Conservation (phyloP, 2,329 filamentous ascomycete genomes). For the Conoideocrella luteorostrata region DNA sequence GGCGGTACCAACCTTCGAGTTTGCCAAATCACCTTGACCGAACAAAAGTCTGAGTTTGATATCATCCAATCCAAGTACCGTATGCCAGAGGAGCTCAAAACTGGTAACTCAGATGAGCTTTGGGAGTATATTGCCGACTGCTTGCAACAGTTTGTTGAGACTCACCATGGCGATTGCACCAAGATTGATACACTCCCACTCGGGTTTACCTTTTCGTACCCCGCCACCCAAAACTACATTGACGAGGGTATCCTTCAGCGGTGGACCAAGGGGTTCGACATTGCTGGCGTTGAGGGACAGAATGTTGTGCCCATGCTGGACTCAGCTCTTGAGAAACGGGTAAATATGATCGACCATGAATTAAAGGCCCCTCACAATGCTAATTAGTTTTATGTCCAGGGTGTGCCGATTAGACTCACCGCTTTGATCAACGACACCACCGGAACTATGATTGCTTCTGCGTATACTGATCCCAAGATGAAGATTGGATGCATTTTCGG, state of each 20-base stretch:
- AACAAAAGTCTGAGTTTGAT: constrained; percentile 84
- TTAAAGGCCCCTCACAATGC: no score
- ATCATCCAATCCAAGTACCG: constrained; percentile 95
- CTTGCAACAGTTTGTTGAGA: constrained; percentile 81
- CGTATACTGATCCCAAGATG: constrained; percentile 91
- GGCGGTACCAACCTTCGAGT: constrained; percentile 93
- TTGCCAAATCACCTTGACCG: constrained; percentile 83
- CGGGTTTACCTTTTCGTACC: constrained; percentile 95
- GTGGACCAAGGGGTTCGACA: constrained; percentile 98
- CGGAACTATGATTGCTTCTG: constrained; percentile 90
- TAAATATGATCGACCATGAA: constrained; percentile 16
- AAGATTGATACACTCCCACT: constrained; percentile 64
- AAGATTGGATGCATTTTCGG: constrained; percentile 97
- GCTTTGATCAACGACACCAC: constrained; percentile 98
- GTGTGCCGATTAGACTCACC: constrained; percentile 84
- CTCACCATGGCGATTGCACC: constrained; percentile 64
- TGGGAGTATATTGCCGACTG: constrained; percentile 96
- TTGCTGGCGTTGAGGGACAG: constrained; percentile 80
- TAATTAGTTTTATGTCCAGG: constrained; percentile 44
- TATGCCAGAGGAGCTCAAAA: constrained; percentile 90
- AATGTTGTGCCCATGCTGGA: constrained; percentile 89
- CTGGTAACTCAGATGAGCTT: constrained; percentile 73
- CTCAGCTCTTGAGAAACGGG: constrained; percentile 59
- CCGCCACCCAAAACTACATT: constrained; percentile 87
- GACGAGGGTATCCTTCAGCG: constrained; percentile 88